phyloP scores from a whole-genome alignment of 257 asterid genomes.

The Leptodermis oblonga region DNA sequence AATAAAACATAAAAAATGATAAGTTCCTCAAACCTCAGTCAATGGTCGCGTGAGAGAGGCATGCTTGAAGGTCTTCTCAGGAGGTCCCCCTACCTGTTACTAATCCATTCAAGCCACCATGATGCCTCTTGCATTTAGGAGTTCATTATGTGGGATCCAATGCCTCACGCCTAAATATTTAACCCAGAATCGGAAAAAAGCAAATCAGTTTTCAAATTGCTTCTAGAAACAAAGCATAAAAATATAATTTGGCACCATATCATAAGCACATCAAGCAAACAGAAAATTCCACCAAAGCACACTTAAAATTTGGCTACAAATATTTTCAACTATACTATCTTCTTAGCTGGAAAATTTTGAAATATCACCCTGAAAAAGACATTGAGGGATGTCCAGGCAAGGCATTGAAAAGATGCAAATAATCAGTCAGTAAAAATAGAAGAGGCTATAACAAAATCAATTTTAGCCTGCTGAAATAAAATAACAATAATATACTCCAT shows the following conservation, averaged over 20 bases:
- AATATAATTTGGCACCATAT: too few species aligned
- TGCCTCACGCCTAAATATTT: conserved; percentile 76
- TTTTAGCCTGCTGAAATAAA: too few species aligned
- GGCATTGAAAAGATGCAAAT: too few species aligned
- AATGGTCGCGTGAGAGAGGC: conserved; percentile 83
- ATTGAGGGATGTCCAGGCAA: background rate
- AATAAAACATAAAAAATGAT: background rate
- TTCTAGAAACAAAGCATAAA: conserved; percentile 10
- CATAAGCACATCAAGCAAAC: background rate
- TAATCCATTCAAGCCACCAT: conserved; percentile 72
- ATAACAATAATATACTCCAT: too few species aligned
- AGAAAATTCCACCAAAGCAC: too few species aligned
- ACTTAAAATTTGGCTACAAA: too few species aligned
- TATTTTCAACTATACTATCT: too few species aligned
- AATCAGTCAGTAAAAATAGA: too few species aligned
- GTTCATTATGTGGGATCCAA: conserved; percentile 95
- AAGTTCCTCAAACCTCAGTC: conserved; percentile 48
- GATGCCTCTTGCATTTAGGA: conserved; percentile 94
- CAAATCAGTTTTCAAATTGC: conserved; percentile 43
- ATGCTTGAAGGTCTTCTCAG: conserved; percentile 99
- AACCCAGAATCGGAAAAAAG: conserved; percentile 23
- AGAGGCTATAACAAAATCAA: too few species aligned
- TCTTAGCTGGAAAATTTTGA: too few species aligned
- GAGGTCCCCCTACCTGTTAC: conserved; percentile 98
- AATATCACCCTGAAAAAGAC: background rate